phyloP scores from a whole-genome alignment of 2,329 filamentous ascomycete species.

The Aspergillus novofumigatus region DNA sequence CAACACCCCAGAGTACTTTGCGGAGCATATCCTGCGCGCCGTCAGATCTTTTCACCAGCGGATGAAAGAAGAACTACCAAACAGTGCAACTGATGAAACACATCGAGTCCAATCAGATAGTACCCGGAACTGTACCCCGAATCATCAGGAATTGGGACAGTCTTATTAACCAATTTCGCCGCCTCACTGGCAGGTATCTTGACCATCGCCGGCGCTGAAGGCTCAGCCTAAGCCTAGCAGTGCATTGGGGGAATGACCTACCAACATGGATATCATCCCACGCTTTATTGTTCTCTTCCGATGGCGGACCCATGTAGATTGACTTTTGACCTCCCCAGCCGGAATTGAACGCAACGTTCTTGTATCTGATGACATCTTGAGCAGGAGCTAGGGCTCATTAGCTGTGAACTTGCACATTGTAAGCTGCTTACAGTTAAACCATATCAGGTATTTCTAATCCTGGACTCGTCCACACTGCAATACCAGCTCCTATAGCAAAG shows the following conservation, averaged over 20 bases:
- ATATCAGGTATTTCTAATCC: background rate
- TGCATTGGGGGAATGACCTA: background rate
- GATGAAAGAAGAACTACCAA: conserved; percentile 9
- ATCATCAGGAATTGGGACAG: conserved; percentile 7
- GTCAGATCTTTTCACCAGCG: background rate
- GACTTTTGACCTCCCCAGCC: conserved; percentile 3
- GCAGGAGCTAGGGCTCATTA: conserved; percentile 6
- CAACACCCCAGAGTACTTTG: background rate
- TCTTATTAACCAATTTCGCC: conserved; percentile 7
- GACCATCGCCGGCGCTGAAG: conserved; percentile 4
- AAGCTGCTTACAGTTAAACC: background rate
- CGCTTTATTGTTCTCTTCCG: conserved; percentile 3
- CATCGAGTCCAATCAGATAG: conserved; percentile 10
- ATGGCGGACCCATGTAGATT: conserved; percentile 8
- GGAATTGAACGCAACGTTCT: conserved; percentile 3
- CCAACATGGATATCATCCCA: conserved; percentile 12
- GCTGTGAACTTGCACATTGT: too few species aligned
- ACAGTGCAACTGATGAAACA: conserved; percentile 23
- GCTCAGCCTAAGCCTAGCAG: background rate
- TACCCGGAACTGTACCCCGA: conserved; percentile 6
- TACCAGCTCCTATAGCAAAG: too few species aligned
- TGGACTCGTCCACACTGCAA: too few species aligned
- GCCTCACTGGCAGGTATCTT: conserved; percentile 6
- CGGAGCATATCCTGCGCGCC: background rate
- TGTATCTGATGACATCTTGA: conserved; percentile 6